These are phyloP conservation scores for Zalerion maritima DNA, from an alignment of 495 filamentous ascomycete species.

Conservation along the genomic window DNA sequence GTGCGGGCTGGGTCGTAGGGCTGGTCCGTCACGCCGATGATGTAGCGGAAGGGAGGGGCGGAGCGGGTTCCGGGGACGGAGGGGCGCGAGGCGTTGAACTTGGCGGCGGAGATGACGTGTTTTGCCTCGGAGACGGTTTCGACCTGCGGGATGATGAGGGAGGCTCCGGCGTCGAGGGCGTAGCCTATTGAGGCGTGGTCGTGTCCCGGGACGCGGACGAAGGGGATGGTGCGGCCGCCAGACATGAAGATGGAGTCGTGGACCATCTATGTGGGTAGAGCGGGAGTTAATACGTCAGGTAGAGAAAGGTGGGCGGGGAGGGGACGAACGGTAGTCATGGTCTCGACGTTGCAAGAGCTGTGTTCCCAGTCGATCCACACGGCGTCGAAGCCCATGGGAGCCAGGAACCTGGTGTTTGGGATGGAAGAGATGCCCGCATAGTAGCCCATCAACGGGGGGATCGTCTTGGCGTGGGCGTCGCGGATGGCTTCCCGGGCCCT, in stretches of 20 bases:
- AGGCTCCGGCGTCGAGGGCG: conserved; percentile 32
- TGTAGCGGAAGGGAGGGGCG: conserved; percentile 24
- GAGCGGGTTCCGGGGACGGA: conserved; percentile 21
- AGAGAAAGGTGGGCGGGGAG: not conserved
- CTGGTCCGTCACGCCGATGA: conserved; percentile 20
- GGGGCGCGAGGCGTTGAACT: conserved; percentile 16
- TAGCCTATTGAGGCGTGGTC: conserved; percentile 32
- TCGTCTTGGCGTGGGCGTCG: conserved; percentile 28
- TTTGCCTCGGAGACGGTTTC: conserved; percentile 31
- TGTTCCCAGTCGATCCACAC: conserved; percentile 35
- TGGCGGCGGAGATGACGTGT: conserved; percentile 27
- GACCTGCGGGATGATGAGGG: conserved; percentile 29
- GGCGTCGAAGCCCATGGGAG: conserved; percentile 23
- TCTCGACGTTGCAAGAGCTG: conserved; percentile 25
- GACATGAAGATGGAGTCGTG: conserved; percentile 28
- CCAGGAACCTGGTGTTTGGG: conserved; percentile 19
- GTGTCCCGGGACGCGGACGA: conserved; percentile 29
- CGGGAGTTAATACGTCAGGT: too few relatives aligned
- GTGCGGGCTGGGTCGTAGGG: conserved; percentile 12
- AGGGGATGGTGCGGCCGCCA: conserved; percentile 23
- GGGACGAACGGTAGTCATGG: conserved; percentile 23
- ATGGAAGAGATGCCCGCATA: conserved; percentile 21
- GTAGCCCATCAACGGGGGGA: conserved; percentile 24
- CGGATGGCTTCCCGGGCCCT: conserved; percentile 26
- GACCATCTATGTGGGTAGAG: conserved; percentile 18